phyloP scores from a whole-genome alignment of 2,329 filamentous ascomycete species.

The Aureobasidium sp. region DNA sequence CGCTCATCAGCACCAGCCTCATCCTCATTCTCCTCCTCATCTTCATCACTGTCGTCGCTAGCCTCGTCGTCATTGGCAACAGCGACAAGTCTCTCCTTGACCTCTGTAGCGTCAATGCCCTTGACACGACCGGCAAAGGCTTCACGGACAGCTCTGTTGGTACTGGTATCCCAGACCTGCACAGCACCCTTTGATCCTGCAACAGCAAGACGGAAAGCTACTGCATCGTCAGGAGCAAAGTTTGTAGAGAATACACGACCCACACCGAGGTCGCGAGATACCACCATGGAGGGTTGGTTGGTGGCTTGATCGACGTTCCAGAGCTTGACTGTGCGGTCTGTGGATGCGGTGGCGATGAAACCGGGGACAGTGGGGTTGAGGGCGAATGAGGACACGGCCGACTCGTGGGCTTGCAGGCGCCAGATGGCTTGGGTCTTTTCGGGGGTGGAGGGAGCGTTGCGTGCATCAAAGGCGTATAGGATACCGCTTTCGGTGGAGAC shows the following conservation, averaged over 20 bases:
- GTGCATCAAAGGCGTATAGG: slow-evolving; percentile 84
- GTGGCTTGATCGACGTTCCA: slow-evolving; percentile 74
- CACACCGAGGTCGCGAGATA: slow-evolving; percentile 83
- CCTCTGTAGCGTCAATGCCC: slow-evolving; percentile 43
- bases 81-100: slow-evolving; percentile 68
- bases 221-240: slow-evolving; percentile 84
- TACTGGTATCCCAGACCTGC: slow-evolving; percentile 94
- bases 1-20: slow-evolving; percentile 30
- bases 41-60: slow-evolving; percentile 46
- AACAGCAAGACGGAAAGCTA: slow-evolving; percentile 85
- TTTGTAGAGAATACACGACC: slow-evolving; percentile 88
- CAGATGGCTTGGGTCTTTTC: slow-evolving; percentile 76
- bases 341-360: slow-evolving; percentile 87
- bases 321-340: slow-evolving; percentile 90
- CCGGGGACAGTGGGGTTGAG: slow-evolving; percentile 85
- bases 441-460: slow-evolving; percentile 65
- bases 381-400: slow-evolving; percentile 85
- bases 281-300: slow-evolving; percentile 66
- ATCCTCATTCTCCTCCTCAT: slow-evolving; percentile 48
- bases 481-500: slow-evolving; percentile 84
- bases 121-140: slow-evolving; percentile 63
- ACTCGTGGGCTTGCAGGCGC: slow-evolving; percentile 92
- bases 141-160: slow-evolving; percentile 76
- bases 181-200: slow-evolving; percentile 90
- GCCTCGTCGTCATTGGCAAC: slow-evolving; percentile 54